Evolutionary conservation across 306 rosid genomes (phyloP).

Genomic region (Fragaria nilgerrensis): DNA sequence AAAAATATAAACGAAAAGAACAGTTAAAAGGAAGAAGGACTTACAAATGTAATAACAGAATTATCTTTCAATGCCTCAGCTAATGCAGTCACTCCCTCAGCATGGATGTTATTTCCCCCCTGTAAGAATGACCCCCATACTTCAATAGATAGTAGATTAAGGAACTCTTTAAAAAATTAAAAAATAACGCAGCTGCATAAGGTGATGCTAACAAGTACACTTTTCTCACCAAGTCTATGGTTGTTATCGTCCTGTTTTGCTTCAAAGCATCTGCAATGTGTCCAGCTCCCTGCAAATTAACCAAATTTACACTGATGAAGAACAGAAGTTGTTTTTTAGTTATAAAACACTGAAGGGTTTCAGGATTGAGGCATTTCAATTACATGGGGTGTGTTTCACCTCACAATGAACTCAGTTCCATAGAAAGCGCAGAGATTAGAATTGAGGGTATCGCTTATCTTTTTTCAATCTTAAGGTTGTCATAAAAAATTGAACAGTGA

Average conservation of each 20-base stretch:
- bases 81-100: conserved; percentile 56
- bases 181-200: background rate
- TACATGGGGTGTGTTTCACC: background rate
- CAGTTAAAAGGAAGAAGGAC: conserved; percentile 25
- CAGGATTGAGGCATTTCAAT: background rate
- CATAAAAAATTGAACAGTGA: conserved; percentile 3
- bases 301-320: background rate
- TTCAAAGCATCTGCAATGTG: conserved; percentile 82
- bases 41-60: conserved; percentile 70
- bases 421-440: background rate
- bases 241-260: conserved; percentile 79
- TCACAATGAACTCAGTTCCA: conserved; percentile 1
- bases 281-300: conserved; percentile 68
- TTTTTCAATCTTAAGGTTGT: background rate
- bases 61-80: conserved; percentile 88
- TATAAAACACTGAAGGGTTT: background rate
- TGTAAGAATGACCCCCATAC: conserved; percentile 36
- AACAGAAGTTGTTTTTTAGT: background rate
- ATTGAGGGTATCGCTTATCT: background rate
- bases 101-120: conserved; percentile 94
- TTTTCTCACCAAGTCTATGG: conserved; percentile 73
- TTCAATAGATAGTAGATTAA: conserved; percentile 7
- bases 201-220: conserved; percentile 9
- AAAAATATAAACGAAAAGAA: conserved; percentile 15
- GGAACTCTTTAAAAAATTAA: background rate